Evolutionary conservation across 352 stramenopile genomes (phyloP), one percentile per base, ranked within the genome.

Genomic region (Thraustochytrium striatum): DNA sequence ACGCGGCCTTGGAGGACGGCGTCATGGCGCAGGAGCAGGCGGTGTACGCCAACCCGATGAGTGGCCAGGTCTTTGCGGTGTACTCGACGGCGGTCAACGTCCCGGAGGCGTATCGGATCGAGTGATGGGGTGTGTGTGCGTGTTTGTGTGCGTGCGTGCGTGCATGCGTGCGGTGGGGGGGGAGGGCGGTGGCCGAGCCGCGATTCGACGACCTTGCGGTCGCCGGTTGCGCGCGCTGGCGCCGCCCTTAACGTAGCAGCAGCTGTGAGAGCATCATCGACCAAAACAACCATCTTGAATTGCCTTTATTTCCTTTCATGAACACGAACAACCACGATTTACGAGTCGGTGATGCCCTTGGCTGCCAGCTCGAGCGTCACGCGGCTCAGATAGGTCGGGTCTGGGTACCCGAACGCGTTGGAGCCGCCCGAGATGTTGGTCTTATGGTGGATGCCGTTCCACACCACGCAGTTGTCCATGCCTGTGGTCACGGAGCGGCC

Each of bases 401-500:
- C 79, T 19, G 79, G 79, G 55, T 72, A 83, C 19, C 79, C 79
- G 72, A 57, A 59, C 13, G 16, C 36, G 8, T 16, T 41, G 9
- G 70, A 41, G 2, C 79, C 79, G 0, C 79, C 72, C 25, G 16
- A 28, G 2, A 28, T 35, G 3, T 28, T 52, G 16, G 79, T 83
- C 52, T 83, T 83, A 50, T 82, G 72, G 30, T 83, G 79, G 30
- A 83, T 82, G 21, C 70, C 61, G 13, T 47, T 57, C 70, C 72
- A 83, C 41, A 82, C 59, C 43, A 83, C 72, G 41, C n/a, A 59
- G 52, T 81, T 72, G 30, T 2, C 2, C 19, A 2, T 9, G 69
- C 72, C 41, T 13, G 65, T 82, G 21, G 79, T 83, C 19, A 83
- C 7, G 8, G 32, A 61, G 39, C 16, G 35, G 30, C 79, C 79